Percentiles rank a stretch among this genome's conserved stretches.
phyloP scores from a whole-genome alignment of 2,329 filamentous ascomycete species.

The Aspergillus vadensis region DNA sequence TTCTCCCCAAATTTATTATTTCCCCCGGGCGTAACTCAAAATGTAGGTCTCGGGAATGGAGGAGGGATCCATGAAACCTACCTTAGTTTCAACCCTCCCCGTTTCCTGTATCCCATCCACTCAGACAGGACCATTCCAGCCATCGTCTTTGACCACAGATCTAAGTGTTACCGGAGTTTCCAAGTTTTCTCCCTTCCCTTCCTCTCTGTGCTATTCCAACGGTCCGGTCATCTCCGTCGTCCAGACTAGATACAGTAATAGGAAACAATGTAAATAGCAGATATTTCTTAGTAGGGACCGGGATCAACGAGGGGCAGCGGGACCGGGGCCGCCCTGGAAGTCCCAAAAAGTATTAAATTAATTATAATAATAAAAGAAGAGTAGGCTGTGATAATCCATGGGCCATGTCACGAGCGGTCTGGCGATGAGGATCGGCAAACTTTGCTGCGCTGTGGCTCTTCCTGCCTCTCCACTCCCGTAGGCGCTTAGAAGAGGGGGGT shows the following conservation, averaged over 20 bases:
- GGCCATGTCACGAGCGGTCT: conserved; percentile 22
- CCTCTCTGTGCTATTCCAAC: neutral
- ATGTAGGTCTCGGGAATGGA: conserved; percentile 16
- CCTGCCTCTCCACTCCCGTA: neutral
- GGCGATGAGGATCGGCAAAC: conserved; percentile 22
- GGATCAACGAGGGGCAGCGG: conserved; percentile 1
- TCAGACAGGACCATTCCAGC: conserved; percentile 13
- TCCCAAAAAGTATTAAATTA: neutral
- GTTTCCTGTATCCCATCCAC: conserved; percentile 15
- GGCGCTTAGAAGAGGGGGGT: neutral
- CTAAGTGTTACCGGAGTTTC: no score
- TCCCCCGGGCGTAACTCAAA: conserved; percentile 18
- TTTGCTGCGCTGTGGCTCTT: conserved; percentile 12
- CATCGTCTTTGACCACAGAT: conserved; percentile 5
- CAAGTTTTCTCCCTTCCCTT: neutral
- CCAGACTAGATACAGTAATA: neutral
- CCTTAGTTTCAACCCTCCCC: conserved; percentile 5
- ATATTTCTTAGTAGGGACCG: neutral
- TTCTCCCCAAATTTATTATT: no score
- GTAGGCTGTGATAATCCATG: neutral
- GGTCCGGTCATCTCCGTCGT: neutral
- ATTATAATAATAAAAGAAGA: neutral
- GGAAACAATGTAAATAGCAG: neutral
- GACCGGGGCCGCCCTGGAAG: neutral
- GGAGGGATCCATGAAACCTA: conserved; percentile 2